Evolutionary conservation across 805 yeast species (phyloP).

Genomic region (Myxozyma vanderwaltii): DNA sequence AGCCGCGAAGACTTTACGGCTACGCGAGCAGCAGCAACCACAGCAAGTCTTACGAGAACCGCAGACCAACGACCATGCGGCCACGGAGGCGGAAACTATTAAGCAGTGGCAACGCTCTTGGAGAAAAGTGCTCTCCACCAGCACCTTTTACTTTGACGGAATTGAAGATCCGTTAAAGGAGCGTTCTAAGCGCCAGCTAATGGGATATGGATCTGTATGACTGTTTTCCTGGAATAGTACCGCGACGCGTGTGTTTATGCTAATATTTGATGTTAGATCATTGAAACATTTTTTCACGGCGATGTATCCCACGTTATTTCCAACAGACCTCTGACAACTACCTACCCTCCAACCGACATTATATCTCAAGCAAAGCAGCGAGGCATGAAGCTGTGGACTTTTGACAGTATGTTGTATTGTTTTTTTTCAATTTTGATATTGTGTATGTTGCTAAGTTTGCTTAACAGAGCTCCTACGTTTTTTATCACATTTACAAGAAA

Average conservation of each 20-base stretch:
- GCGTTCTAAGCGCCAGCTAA: conserved; percentile 37
- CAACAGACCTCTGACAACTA: conserved; percentile 53
- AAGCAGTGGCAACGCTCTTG: conserved; percentile 63
- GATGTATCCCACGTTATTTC: conserved; percentile 78
- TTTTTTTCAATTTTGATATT: not conserved
- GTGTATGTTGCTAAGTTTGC: not conserved
- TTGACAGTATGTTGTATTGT: conserved; percentile 51
- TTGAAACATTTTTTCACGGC: conserved; percentile 60
- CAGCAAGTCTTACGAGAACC: conserved; percentile 7
- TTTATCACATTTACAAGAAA: conserved; percentile 22
- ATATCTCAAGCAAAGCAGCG: conserved; percentile 61
- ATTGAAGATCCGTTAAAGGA: conserved; percentile 42
- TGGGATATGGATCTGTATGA: conserved; percentile 41
- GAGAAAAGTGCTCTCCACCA: conserved; percentile 60
- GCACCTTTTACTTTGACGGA: conserved; percentile 63
- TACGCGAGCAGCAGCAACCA: conserved; percentile 7
- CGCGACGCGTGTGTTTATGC: conserved; percentile 43
- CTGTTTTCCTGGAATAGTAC: conserved; percentile 44
- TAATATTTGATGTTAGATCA: conserved; percentile 38
- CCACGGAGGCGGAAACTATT: conserved; percentile 20
- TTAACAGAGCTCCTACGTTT: conserved; percentile 23
- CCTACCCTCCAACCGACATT: conserved; percentile 56
- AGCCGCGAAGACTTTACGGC: not conserved
- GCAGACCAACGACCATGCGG: conserved; percentile 7
- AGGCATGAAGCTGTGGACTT: conserved; percentile 82